Evolutionary conservation across 75 land plant species (phyloP), one percentile per base, ranked within the genome.

Genomic region (Cupressus sempervirens): DNA sequence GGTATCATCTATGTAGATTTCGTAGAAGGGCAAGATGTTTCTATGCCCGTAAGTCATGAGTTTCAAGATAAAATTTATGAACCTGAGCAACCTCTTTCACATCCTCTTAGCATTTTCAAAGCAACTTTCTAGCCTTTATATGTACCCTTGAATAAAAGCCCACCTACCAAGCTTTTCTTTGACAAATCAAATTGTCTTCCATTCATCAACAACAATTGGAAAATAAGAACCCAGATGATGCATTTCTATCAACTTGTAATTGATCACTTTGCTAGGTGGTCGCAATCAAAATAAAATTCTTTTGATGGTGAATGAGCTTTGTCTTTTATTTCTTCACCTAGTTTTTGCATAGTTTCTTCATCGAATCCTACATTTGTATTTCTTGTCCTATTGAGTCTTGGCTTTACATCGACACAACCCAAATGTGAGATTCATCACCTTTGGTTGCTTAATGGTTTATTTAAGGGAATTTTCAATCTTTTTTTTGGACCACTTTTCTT

Each of bases 371-470:
- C 50, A 36, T 52, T 70, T 38, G 46, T 41, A 35, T 38, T 14
- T 43, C 80, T 20, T 83, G 68, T 15, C 45, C 80, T 12, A 82
- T 30, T 26, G 83, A 82, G 34, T 82, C 83, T 62, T 52, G 52
- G 91, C 92, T 77, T 92, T 92, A 79, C 94, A 93, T 26, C 94
- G 93, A 79, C 95, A 94, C 11, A 94, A 90, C 13, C 95, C 91
- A 77, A 94, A 92, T 0, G 93, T 86, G 35, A 94, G 91, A 88
- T 92, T 94, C 84, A 90, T 88, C 4, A 45, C 38, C 38, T 79
- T 90, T 6, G 92, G 91, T 85, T 88, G 90, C 86, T 89, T 94
- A 5, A 83, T 35, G 13, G 96, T 92, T 11, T 87, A 82, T 62
- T 87, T 90, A 1, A 94, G 82, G 29, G 90, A 89, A 76, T 72